Evolutionary conservation across 2,329 filamentous ascomycete genomes (phyloP).

Genomic region (Curvularia sp.): DNA sequence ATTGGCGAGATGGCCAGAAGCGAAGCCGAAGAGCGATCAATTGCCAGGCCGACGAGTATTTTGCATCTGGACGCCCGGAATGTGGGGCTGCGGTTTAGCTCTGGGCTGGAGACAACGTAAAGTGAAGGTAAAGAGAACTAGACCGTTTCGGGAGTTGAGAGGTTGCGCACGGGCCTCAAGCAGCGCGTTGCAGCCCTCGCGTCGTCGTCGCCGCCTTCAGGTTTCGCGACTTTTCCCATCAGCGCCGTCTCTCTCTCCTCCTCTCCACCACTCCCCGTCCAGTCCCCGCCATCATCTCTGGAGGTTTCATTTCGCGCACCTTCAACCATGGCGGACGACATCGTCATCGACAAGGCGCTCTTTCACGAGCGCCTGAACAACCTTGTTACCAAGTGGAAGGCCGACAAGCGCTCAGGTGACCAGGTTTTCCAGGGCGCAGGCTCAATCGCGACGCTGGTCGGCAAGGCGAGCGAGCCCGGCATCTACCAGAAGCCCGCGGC

Average conservation of each 20-base stretch:
- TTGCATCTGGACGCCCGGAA: background rate
- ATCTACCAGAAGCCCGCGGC: slow-evolving; percentile 96
- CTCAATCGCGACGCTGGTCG: slow-evolving; percentile 89
- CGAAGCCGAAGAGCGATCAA: background rate
- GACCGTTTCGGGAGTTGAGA: slow-evolving; percentile 12
- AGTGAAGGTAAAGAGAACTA: slow-evolving; percentile 2
- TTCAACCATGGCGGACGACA: slow-evolving; percentile 68
- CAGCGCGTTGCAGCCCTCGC: slow-evolving; percentile 31
- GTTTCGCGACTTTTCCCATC: slow-evolving; percentile 37
- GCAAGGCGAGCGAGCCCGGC: slow-evolving; percentile 82
- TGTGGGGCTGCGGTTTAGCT: background rate
- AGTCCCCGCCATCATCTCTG: slow-evolving; percentile 24
- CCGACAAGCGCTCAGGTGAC: slow-evolving; percentile 88
- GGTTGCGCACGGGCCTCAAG: slow-evolving; percentile 14
- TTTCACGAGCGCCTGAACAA: slow-evolving; percentile 93
- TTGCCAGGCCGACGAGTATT: background rate
- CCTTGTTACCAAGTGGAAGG: slow-evolving; percentile 92
- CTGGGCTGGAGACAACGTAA: background rate
- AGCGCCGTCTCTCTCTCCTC: slow-evolving; percentile 22
- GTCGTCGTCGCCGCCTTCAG: slow-evolving; percentile 25
- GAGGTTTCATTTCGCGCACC: slow-evolving; percentile 27
- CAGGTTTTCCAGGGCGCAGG: slow-evolving; percentile 83
- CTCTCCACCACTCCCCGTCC: slow-evolving; percentile 16
- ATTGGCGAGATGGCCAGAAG: background rate
- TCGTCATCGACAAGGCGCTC: slow-evolving; percentile 91